A percentile compares a stretch with the other conserved stretches of the same genome.
Evolutionary conservation across 441 rosid species (phyloP).

Genomic region (Iberis amara): DNA sequence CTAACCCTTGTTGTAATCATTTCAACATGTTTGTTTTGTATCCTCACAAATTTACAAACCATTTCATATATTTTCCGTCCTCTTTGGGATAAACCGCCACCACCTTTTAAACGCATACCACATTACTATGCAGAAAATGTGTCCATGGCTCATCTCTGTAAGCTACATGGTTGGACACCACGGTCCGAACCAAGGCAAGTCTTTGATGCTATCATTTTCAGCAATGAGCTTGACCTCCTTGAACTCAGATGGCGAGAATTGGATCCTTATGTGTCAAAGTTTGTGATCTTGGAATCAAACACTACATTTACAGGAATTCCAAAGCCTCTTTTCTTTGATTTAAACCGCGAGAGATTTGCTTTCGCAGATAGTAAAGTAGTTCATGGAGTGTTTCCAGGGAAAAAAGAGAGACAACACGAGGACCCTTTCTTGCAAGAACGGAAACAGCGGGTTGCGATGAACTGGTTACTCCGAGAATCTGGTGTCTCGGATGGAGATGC

Average conservation of each 20-base stretch:
- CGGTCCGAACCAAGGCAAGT: constrained; percentile 55
- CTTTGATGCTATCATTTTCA: constrained; percentile 70
- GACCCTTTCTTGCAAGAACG: constrained; percentile 67
- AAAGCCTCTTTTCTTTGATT: constrained; percentile 59
- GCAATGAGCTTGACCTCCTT: constrained; percentile 75
- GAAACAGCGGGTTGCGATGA: constrained; percentile 60
- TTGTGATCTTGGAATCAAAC: constrained; percentile 72
- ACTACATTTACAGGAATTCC: constrained; percentile 85
- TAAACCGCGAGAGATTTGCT: constrained; percentile 45
- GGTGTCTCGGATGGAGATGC: constrained; percentile 61
- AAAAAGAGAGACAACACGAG: constrained; percentile 28
- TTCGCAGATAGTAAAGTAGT: constrained; percentile 60
- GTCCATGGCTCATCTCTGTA: constrained; percentile 68
- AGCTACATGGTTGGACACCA: constrained; percentile 73
- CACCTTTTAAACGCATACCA: constrained; percentile 57
- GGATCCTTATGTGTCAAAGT: constrained; percentile 56
- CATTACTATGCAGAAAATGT: constrained; percentile 90
- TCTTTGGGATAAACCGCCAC: constrained; percentile 78
- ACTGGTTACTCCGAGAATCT: constrained; percentile 46
- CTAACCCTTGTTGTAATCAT: constrained; percentile 36
- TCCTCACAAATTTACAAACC: constrained; percentile 36
- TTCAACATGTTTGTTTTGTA: constrained; percentile 44
- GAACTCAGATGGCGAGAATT: constrained; percentile 84
- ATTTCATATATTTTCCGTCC: constrained; percentile 69
- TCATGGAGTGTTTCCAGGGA: constrained; percentile 51